Conservation (phyloP, 1,139 yeast genomes). For the Debaryomycetaceae sp. region DNA sequence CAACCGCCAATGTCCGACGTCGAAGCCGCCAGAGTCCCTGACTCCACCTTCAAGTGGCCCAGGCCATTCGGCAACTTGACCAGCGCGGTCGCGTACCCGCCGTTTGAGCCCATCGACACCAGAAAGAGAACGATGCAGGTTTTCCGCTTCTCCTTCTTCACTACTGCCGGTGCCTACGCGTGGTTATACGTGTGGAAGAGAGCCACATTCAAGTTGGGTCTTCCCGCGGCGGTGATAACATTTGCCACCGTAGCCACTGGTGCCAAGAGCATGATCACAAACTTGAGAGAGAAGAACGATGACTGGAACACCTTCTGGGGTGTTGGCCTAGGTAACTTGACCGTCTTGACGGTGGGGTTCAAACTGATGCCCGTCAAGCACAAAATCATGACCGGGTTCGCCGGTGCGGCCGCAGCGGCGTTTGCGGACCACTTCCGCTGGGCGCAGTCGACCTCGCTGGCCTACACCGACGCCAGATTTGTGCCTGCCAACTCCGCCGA, state of each 20-base stretch:
- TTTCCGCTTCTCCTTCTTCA: constrained; percentile 38
- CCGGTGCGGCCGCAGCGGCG: constrained; percentile 39
- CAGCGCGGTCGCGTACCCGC: constrained; percentile 41
- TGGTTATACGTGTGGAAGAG: constrained; percentile 48
- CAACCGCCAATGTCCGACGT: constrained; percentile 19
- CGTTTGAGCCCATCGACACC: constrained; percentile 44
- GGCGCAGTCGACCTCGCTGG: constrained; percentile 41
- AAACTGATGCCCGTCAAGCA: constrained; percentile 40
- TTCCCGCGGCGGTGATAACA: constrained; percentile 39
- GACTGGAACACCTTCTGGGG: constrained; percentile 49
- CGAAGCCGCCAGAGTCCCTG: constrained; percentile 22
- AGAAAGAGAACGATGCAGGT: constrained; percentile 36
- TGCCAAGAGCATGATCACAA: constrained; percentile 36
- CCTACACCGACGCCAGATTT: constrained; percentile 34
- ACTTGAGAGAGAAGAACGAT: constrained; percentile 46
- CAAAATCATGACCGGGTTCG: constrained; percentile 38
- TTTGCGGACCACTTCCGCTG: constrained; percentile 37
- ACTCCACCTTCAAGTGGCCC: constrained; percentile 40
- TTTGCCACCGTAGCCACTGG: constrained; percentile 43
- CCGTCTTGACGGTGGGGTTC: constrained; percentile 38
- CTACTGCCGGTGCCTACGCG: constrained; percentile 46
- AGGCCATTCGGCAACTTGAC: constrained; percentile 39
- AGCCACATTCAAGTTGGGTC: constrained; percentile 39
- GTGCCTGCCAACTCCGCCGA: constrained; percentile 32
- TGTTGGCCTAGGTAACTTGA: constrained; percentile 40